A percentile compares a stretch with the other conserved stretches of the same genome.
phyloP scores from a whole-genome alignment of 192 early-diverging fungal genomes.

The Backusella morwellensis region DNA sequence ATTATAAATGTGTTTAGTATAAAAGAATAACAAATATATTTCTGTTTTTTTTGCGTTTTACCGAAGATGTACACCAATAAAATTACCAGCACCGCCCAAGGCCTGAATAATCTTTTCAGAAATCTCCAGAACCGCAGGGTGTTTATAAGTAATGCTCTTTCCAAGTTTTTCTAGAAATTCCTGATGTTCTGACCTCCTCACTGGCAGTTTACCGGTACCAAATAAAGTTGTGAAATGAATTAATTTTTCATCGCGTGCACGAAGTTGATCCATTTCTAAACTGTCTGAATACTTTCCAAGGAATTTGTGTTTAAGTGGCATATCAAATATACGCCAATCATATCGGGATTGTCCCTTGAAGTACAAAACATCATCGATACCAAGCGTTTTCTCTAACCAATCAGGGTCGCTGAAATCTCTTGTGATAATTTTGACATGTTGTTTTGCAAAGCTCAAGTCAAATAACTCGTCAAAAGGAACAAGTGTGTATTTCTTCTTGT shows the following conservation, averaged over 20 bases:
- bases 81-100: conserved; percentile 29
- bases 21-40: not conserved
- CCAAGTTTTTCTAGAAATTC: conserved; percentile 32
- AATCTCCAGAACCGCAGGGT: conserved; percentile 24
- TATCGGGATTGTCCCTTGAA: conserved; percentile 35
- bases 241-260: conserved; percentile 19
- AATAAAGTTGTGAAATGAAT: conserved; percentile 37
- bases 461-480: conserved; percentile 34
- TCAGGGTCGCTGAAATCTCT: conserved; percentile 21
- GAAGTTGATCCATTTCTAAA: conserved; percentile 25
- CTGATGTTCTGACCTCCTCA: conserved; percentile 24
- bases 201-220: conserved; percentile 32
- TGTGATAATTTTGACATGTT: conserved; percentile 30
- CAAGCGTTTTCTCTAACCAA: conserved; percentile 25
- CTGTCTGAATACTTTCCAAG: conserved; percentile 29
- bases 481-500: conserved; percentile 20
- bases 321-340: conserved; percentile 39
- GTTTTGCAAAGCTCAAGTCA: conserved; percentile 28
- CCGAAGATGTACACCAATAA: conserved; percentile 38
- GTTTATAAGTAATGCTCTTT: conserved; percentile 30
- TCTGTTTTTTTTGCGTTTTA: not conserved
- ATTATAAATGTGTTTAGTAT: not conserved
- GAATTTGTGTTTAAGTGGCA: conserved; percentile 2
- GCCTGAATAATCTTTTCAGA: conserved; percentile 22
- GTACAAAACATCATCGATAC: conserved; percentile 30